Percentiles rank a stretch among this genome's conserved stretches.
Evolutionary conservation across 495 filamentous ascomycete species (phyloP).

Genomic region (Neurospora sublineolata): DNA sequence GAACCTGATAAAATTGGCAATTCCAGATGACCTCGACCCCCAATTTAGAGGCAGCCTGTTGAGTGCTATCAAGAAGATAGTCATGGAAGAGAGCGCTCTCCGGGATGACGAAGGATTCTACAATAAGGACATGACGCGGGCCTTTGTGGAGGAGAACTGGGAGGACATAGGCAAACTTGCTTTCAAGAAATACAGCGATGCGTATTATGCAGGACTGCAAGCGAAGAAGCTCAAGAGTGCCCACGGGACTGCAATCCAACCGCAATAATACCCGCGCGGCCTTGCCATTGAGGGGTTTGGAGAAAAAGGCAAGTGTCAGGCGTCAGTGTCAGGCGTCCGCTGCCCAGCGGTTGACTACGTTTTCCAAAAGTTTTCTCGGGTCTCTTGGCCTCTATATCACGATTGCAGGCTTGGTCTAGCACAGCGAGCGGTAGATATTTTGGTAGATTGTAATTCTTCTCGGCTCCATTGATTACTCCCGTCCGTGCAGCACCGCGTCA

Average conservation of each 20-base stretch:
- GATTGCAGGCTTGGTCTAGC: not conserved
- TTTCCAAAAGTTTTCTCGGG: not conserved
- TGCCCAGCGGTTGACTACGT: not conserved
- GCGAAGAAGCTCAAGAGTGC: constrained; percentile 5
- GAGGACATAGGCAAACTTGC: constrained; percentile 21
- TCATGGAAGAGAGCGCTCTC: constrained; percentile 24
- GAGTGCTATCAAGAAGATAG: constrained; percentile 25
- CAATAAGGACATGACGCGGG: constrained; percentile 19
- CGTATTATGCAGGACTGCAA: constrained; percentile 9
- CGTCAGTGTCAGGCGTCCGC: not conserved
- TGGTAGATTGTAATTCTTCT: not conserved
- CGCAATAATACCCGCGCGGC: not conserved
- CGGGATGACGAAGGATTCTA: constrained; percentile 26
- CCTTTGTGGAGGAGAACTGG: constrained; percentile 28
- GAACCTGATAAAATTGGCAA: constrained; percentile 21
- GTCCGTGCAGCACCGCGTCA: not conserved
- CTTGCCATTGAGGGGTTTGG: not conserved
- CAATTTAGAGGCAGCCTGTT: constrained; percentile 14
- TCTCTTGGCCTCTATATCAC: not conserved
- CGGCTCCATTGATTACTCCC: not conserved
- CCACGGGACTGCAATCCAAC: not conserved
- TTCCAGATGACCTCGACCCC: constrained; percentile 12
- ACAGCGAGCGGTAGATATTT: not conserved
- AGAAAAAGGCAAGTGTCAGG: not conserved
- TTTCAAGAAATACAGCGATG: constrained; percentile 15